Evolutionary conservation across 169 alveolate species (phyloP).

Genomic region (Sarcocystis neurona): DNA sequence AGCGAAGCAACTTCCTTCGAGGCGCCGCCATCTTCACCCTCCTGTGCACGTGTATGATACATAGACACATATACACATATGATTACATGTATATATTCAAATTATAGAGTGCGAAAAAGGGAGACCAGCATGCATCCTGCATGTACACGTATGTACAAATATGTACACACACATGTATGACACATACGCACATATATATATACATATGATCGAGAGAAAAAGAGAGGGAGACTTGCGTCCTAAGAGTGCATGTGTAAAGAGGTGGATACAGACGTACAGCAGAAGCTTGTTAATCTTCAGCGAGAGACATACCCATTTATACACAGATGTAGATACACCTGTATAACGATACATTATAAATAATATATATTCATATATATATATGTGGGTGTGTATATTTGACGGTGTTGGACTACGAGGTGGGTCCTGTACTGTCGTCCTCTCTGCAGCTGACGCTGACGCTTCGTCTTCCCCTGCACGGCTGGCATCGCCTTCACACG

Average conservation of each 20-base stretch:
- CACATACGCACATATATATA: background rate
- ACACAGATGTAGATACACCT: background rate
- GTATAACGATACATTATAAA: background rate
- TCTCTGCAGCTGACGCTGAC: no score
- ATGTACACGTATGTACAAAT: background rate
- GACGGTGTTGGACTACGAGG: no score
- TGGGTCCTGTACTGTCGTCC: no score
- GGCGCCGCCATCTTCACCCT: conserved; percentile 6
- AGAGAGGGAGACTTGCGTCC: background rate
- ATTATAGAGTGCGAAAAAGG: background rate
- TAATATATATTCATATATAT: background rate
- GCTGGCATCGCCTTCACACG: no score
- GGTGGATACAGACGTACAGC: background rate
- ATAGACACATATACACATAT: background rate
- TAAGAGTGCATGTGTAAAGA: background rate
- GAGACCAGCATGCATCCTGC: background rate
- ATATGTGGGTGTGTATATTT: background rate
- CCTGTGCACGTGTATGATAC: conserved; percentile 5
- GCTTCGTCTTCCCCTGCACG: no score
- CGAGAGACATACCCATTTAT: background rate
- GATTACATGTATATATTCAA: background rate
- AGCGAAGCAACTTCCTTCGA: conserved; percentile 2
- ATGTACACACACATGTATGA: background rate
- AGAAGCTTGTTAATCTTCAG: no score
- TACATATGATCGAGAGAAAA: background rate